Percentiles rank a stretch among this genome's conserved stretches.
Conservation (phyloP, 371 early-diverging fungal genomes). For the Batrachochytrium dendrobatidis region DNA sequence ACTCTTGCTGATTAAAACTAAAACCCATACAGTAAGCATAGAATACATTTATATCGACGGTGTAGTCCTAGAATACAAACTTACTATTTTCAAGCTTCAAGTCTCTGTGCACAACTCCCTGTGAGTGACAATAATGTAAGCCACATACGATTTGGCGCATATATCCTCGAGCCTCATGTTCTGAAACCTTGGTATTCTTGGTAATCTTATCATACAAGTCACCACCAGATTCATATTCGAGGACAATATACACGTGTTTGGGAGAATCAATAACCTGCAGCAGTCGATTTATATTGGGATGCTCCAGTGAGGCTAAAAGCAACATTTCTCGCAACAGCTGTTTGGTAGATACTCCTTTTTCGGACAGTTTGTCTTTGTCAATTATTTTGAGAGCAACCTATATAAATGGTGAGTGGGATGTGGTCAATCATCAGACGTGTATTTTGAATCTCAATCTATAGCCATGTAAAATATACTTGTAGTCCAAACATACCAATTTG, state of each 20-base stretch:
- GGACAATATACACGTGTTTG: slow-evolving; percentile 34
- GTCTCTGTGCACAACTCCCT: slow-evolving; percentile 41
- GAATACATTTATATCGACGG: background rate
- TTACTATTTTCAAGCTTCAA: slow-evolving; percentile 38
- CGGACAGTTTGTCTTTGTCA: slow-evolving; percentile 15
- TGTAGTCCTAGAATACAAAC: background rate
- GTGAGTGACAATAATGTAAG: slow-evolving; percentile 38
- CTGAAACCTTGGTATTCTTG: slow-evolving; percentile 5
- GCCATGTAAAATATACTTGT: no score
- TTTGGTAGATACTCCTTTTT: slow-evolving; percentile 10
- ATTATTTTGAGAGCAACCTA: slow-evolving; percentile 24
- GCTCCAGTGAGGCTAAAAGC: slow-evolving; percentile 40
- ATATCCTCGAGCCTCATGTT: slow-evolving; percentile 23
- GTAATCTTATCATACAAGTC: slow-evolving; percentile 39
- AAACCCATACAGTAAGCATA: background rate
- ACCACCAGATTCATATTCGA: slow-evolving; percentile 40
- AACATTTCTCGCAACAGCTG: slow-evolving; percentile 44
- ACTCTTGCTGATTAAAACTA: slow-evolving; percentile 27
- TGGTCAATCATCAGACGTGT: background rate
- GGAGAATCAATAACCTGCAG: slow-evolving; percentile 46
- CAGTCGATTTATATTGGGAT: slow-evolving; percentile 47
- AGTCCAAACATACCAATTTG: no score
- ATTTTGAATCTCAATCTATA: no score
- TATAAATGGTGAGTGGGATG: background rate
- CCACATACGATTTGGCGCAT: slow-evolving; percentile 34